These are phyloP conservation scores for Vigna mungo DNA, from an alignment of 306 rosid genomes.

Conservation along the genomic window DNA sequence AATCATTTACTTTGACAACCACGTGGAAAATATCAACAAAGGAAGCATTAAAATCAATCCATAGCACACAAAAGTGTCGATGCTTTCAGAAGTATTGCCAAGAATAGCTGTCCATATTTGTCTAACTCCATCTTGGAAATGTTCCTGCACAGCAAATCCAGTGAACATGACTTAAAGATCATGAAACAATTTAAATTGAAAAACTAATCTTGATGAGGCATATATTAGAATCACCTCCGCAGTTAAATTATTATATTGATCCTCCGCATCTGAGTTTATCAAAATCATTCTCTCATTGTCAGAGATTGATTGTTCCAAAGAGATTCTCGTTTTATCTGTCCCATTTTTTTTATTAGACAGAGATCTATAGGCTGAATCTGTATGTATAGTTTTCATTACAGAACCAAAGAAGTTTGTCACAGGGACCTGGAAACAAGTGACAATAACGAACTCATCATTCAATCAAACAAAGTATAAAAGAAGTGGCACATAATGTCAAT, in stretches of 20 bases:
- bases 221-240: slow-evolving; percentile 53
- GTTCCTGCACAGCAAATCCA: slow-evolving; percentile 56
- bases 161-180: slow-evolving; percentile 40
- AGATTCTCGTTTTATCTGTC: slow-evolving; percentile 41
- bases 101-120: slow-evolving; percentile 54
- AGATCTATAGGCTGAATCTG: slow-evolving; percentile 79
- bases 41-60: slow-evolving; percentile 74
- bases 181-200: slow-evolving; percentile 8
- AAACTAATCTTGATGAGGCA: not conserved
- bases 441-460: slow-evolving; percentile 25
- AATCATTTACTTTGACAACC: slow-evolving; percentile 56
- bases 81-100: slow-evolving; percentile 54
- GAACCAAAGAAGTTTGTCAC: slow-evolving; percentile 98
- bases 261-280: slow-evolving; percentile 47
- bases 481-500: not conserved
- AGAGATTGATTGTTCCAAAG: slow-evolving; percentile 45
- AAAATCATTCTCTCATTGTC: slow-evolving; percentile 48
- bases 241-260: slow-evolving; percentile 43
- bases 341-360: slow-evolving; percentile 38
- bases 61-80: slow-evolving; percentile 69
- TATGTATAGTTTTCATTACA: slow-evolving; percentile 90
- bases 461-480: slow-evolving; percentile 22
- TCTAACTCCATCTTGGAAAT: slow-evolving; percentile 46
- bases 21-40: slow-evolving; percentile 62
- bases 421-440: slow-evolving; percentile 66